Evolutionary conservation across 1,284 basidiomycete species (phyloP).

Genomic region (Golubevia sp.): DNA sequence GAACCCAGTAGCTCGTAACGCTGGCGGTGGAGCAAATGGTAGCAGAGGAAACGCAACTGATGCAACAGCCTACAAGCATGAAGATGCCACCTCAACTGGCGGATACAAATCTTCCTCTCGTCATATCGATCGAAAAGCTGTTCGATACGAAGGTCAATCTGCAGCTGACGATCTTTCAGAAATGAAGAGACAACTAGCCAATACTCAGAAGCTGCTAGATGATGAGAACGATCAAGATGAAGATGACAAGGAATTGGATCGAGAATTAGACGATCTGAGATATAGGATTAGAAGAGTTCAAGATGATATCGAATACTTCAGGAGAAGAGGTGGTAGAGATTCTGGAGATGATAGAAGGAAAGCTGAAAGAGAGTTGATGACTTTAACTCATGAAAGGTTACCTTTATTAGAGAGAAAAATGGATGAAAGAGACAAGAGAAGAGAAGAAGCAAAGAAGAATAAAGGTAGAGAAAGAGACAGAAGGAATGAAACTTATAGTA

Average conservation of each 20-base stretch:
- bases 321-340: slow-evolving; percentile 75
- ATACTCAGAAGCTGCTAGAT: slow-evolving; percentile 82
- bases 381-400: slow-evolving; percentile 85
- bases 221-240: slow-evolving; percentile 71
- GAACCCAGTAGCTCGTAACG: slow-evolving; percentile 65
- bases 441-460: slow-evolving; percentile 68
- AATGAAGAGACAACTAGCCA: slow-evolving; percentile 82
- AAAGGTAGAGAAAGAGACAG: slow-evolving; percentile 76
- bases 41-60: slow-evolving; percentile 59
- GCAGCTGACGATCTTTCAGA: slow-evolving; percentile 75
- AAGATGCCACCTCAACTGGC: slow-evolving; percentile 66
- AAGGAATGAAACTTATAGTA: slow-evolving; percentile 75
- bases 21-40: neutral
- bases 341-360: slow-evolving; percentile 78
- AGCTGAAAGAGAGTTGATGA: slow-evolving; percentile 85
- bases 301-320: slow-evolving; percentile 90
- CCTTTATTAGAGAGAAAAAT: slow-evolving; percentile 88
- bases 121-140: slow-evolving; percentile 82
- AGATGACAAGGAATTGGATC: slow-evolving; percentile 85
- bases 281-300: slow-evolving; percentile 85
- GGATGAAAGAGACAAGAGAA: slow-evolving; percentile 76
- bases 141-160: slow-evolving; percentile 76
- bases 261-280: slow-evolving; percentile 85
- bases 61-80: slow-evolving; percentile 87
- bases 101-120: slow-evolving; percentile 82